Conservation (phyloP, 768 basidiomycete genomes). For the Suillus alpinus region DNA sequence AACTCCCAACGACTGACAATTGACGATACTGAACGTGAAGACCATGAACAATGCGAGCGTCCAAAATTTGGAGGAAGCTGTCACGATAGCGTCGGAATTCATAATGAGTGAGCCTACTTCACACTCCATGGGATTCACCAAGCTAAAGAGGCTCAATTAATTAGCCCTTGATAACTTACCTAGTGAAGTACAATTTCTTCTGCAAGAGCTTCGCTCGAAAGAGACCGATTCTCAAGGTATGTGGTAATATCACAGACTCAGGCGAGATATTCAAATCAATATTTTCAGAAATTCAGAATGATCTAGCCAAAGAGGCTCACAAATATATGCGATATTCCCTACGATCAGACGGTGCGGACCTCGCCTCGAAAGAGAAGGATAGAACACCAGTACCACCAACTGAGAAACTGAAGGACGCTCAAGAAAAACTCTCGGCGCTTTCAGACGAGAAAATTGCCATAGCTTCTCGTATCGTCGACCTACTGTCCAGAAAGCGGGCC, state of each 20-base stretch:
- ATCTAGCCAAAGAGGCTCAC: conserved; percentile 42
- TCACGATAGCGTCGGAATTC: conserved; percentile 46
- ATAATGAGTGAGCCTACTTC: conserved; percentile 39
- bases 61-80: conserved; percentile 47
- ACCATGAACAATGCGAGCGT: conserved; percentile 32
- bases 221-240: conserved; percentile 42
- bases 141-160: neutral
- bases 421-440: conserved; percentile 30
- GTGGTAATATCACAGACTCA: neutral
- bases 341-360: conserved; percentile 25
- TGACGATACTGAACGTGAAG: neutral
- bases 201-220: conserved; percentile 47
- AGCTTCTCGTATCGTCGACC: conserved; percentile 38
- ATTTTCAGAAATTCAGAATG: conserved; percentile 38
- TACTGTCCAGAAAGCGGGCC: conserved; percentile 45
- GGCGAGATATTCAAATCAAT: neutral
- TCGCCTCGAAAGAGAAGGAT: conserved; percentile 32
- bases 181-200: conserved; percentile 44
- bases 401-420: conserved; percentile 28
- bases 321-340: conserved; percentile 44
- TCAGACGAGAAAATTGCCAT: conserved; percentile 43
- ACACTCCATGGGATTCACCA: neutral
- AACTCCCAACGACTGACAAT: neutral
- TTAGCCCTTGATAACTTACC: conserved; percentile 51
- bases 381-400: conserved; percentile 29